Conservation (phyloP, 2,329 filamentous ascomycete genomes). For the Colletotrichum tamarilloi region DNA sequence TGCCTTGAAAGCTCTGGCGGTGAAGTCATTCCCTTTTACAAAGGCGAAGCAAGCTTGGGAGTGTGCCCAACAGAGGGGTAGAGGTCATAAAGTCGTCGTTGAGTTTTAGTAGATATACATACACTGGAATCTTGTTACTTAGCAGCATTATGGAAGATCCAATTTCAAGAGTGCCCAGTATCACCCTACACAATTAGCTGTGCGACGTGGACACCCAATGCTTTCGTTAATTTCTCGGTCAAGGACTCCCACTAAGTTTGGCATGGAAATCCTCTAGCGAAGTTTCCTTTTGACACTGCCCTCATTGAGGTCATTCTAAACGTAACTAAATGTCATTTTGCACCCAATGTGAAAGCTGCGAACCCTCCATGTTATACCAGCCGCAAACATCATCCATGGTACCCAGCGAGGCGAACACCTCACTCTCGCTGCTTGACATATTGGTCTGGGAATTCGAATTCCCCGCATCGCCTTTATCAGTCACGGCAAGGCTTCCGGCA, state of each 20-base stretch:
- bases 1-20: constrained; percentile 34
- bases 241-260: no score
- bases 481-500: neutral
- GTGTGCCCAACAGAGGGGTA: constrained; percentile 38
- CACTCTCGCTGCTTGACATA: neutral
- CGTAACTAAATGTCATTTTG: neutral
- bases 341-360: constrained; percentile 14
- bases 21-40: constrained; percentile 39
- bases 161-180: no score
- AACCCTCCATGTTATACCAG: constrained; percentile 6
- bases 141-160: no score
- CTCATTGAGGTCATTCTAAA: no score
- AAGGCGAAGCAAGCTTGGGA: constrained; percentile 43
- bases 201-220: no score
- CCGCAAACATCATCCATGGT: constrained; percentile 27
- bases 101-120: constrained; percentile 31
- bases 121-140: no score
- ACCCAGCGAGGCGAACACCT: neutral
- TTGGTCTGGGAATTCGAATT: neutral
- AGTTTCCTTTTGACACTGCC: no score
- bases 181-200: no score
- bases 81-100: constrained; percentile 43
- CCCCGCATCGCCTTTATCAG: neutral
- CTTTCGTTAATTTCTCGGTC: no score
- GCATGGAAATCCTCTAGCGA: no score